Percentiles rank a stretch among this genome's conserved stretches.
Conservation (phyloP, 768 basidiomycete genomes). For the Pholiota microspora region DNA sequence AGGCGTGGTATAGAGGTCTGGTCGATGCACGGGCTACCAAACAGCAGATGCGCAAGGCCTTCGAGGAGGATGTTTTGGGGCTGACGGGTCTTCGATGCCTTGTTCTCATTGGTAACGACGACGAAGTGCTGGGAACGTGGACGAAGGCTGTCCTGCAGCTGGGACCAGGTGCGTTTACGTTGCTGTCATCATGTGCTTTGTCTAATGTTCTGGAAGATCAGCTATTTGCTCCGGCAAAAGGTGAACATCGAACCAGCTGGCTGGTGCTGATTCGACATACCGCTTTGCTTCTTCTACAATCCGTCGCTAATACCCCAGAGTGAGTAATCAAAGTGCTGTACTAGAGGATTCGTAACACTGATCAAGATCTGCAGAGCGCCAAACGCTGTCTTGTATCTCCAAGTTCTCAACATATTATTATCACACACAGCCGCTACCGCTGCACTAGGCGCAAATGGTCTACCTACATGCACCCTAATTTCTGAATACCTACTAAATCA, state of each 20-base stretch:
- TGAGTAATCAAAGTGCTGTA: slow-evolving; percentile 28
- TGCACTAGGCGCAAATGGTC: slow-evolving; percentile 29
- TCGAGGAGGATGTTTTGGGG: slow-evolving; percentile 50
- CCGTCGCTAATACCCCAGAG: slow-evolving; percentile 48
- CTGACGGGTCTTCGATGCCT: slow-evolving; percentile 63
- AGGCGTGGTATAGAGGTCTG: slow-evolving; percentile 68
- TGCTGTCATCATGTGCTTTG: neutral
- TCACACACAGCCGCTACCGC: slow-evolving; percentile 23
- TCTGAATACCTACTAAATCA: slow-evolving; percentile 44
- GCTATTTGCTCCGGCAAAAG: slow-evolving; percentile 37
- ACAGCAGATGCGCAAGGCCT: slow-evolving; percentile 42
- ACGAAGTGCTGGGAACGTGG: slow-evolving; percentile 47
- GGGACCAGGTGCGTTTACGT: slow-evolving; percentile 30
- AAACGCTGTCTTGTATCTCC: slow-evolving; percentile 44
- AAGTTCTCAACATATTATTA: slow-evolving; percentile 48
- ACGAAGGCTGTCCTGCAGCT: slow-evolving; percentile 31
- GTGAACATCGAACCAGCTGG: slow-evolving; percentile 48
- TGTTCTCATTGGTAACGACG: slow-evolving; percentile 57
- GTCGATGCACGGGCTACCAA: slow-evolving; percentile 39
- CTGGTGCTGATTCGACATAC: slow-evolving; percentile 54
- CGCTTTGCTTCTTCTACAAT: slow-evolving; percentile 47
- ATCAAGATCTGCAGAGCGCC: slow-evolving; percentile 37
- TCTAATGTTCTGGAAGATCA: slow-evolving; percentile 26
- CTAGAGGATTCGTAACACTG: neutral
- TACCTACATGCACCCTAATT: slow-evolving; percentile 30